Conservation (phyloP, 129 eudicot genomes). For the Helianthus annuus region DNA sequence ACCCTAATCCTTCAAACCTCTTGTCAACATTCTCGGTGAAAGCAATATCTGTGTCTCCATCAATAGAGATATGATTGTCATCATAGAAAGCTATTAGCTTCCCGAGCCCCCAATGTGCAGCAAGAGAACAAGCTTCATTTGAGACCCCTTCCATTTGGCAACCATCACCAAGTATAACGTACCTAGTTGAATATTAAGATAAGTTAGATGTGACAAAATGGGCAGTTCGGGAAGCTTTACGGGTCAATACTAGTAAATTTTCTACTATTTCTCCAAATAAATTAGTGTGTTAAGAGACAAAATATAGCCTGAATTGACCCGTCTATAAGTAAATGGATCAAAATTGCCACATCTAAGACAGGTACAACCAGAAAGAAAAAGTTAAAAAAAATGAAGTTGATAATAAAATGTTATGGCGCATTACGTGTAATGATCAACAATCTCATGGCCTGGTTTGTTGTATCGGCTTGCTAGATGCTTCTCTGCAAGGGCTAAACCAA, state of each 20-base stretch:
- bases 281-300: background rate
- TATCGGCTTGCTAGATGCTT: slow-evolving; percentile 58
- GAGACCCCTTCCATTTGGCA: slow-evolving; percentile 73
- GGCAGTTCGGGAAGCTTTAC: background rate
- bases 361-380: background rate
- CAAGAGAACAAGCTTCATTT: slow-evolving; percentile 68
- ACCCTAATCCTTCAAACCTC: slow-evolving; percentile 63
- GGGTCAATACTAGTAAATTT: background rate
- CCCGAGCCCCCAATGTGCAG: slow-evolving; percentile 71
- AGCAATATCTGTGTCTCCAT: slow-evolving; percentile 56
- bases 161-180: slow-evolving; percentile 61
- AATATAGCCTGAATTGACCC: background rate
- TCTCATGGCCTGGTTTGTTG: slow-evolving; percentile 60
- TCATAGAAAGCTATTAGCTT: slow-evolving; percentile 66
- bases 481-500: slow-evolving; percentile 70
- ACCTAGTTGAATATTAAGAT: slow-evolving; percentile 30
- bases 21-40: slow-evolving; percentile 56
- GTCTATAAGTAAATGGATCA: background rate
- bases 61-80: slow-evolving; percentile 61
- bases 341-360: background rate
- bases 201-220: background rate
- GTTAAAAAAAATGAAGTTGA: background rate
- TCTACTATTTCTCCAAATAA: background rate
- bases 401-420: background rate
- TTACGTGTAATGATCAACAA: slow-evolving; percentile 70